phyloP scores from a whole-genome alignment of 768 basidiomycete species.

The Boletellus ananiceps region DNA sequence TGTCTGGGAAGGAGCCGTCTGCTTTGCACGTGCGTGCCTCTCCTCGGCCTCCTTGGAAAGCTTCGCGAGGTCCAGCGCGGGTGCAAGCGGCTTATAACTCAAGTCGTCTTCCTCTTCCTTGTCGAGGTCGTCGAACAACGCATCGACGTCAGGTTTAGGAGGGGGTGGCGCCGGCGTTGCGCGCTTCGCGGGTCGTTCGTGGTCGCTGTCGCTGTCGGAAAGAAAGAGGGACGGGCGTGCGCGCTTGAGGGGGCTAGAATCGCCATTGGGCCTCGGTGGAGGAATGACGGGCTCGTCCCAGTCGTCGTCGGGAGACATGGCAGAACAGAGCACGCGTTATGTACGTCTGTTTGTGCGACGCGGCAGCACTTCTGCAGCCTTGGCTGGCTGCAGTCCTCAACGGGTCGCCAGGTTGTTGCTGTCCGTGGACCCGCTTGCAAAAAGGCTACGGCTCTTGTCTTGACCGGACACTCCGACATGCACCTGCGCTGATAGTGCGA shows the following conservation, averaged over 20 bases:
- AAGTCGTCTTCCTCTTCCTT: slow-evolving; percentile 45
- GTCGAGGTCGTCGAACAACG: slow-evolving; percentile 46
- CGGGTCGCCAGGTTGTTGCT: too few species aligned
- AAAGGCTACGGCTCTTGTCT: too few species aligned
- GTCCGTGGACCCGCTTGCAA: too few species aligned
- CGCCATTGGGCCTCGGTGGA: slow-evolving; percentile 1
- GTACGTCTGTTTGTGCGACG: slow-evolving; percentile 21
- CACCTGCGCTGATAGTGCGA: too few species aligned
- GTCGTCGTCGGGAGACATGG: slow-evolving; percentile 49
- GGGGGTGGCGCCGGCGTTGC: slow-evolving; percentile 14
- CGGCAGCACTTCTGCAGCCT: too few species aligned
- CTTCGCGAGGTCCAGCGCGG: slow-evolving; percentile 49
- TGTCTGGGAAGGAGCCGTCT: slow-evolving; percentile 39
- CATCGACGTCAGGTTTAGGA: slow-evolving; percentile 32
- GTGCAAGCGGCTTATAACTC: slow-evolving; percentile 43
- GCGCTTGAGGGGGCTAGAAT: slow-evolving; percentile 24
- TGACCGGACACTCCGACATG: too few species aligned
- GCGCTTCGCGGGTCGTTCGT: slow-evolving; percentile 31
- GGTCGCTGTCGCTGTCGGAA: slow-evolving; percentile 43
- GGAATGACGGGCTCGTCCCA: slow-evolving; percentile 51
- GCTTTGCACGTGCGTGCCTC: slow-evolving; percentile 33
- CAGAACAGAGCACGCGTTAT: slow-evolving; percentile 22
- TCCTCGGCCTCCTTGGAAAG: slow-evolving; percentile 54
- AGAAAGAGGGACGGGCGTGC: slow-evolving; percentile 51
- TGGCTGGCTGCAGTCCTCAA: too few species aligned